Conservation (phyloP, 176 grass and related monocot genomes). For the Luzula sylvatica region DNA sequence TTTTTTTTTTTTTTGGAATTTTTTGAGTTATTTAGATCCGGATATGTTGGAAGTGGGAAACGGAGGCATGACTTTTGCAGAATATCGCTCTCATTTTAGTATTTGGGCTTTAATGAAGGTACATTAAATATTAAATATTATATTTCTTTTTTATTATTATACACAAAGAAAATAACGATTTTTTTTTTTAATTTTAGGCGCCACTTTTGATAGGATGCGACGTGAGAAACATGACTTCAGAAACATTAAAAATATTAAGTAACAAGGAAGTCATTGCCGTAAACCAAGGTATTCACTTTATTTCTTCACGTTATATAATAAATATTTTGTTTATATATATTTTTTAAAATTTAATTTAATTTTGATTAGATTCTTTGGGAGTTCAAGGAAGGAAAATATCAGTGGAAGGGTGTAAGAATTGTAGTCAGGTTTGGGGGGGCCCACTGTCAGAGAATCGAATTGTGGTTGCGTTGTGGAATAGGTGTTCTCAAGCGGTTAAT, state of each 20-base stretch:
- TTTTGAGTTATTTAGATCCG: constrained; percentile 43
- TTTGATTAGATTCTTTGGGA: constrained; percentile 65
- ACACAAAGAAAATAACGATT: too few relatives aligned
- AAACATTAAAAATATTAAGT: constrained; percentile 76
- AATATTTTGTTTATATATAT: background rate
- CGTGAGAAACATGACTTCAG: constrained; percentile 83
- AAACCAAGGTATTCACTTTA: constrained; percentile 64
- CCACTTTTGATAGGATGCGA: constrained; percentile 95
- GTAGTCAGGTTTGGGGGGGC: constrained; percentile 84
- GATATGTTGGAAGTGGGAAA: constrained; percentile 97
- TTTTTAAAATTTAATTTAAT: constrained; percentile 9
- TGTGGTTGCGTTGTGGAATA: constrained; percentile 67
- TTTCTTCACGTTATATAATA: constrained; percentile 1
- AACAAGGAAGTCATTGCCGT: constrained; percentile 85
- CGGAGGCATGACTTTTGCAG: constrained; percentile 66
- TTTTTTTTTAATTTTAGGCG: constrained; percentile 59
- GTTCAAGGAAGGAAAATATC: constrained; percentile 78
- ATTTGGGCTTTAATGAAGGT: constrained; percentile 99
- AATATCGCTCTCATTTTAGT: constrained; percentile 92
- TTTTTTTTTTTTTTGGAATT: background rate
- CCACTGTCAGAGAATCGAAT: constrained; percentile 58
- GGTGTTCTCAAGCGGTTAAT: constrained; percentile 48
- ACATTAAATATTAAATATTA: constrained; percentile 1
- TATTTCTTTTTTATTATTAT: background rate
- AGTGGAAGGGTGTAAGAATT: constrained; percentile 47